Evolutionary conservation across 2,329 filamentous ascomycete species (phyloP).

Genomic region (Metarhizium sp.): DNA sequence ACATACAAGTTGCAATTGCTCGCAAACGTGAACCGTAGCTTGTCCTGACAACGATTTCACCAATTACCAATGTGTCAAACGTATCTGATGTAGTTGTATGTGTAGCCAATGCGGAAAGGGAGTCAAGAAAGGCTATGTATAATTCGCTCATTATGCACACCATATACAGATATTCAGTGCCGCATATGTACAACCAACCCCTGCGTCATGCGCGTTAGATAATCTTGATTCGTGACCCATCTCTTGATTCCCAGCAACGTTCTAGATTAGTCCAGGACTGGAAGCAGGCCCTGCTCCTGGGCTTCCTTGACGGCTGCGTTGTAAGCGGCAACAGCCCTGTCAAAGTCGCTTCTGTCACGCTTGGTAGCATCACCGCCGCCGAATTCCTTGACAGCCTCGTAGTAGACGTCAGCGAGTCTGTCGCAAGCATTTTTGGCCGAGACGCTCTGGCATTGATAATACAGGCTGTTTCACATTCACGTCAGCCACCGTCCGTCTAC

Average conservation of each 20-base stretch:
- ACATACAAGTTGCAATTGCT: no score
- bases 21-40: no score
- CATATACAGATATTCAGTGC: no score
- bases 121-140: no score
- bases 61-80: no score
- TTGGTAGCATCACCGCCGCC: slow-evolving; percentile 24
- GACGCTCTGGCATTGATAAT: slow-evolving; percentile 23
- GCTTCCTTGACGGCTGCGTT: slow-evolving; percentile 25
- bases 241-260: not conserved
- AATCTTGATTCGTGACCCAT: not conserved
- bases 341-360: slow-evolving; percentile 21
- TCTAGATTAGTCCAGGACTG: slow-evolving; percentile 5
- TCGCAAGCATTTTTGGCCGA: slow-evolving; percentile 17
- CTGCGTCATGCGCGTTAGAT: no score
- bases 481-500: not conserved
- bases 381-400: slow-evolving; percentile 26
- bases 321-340: slow-evolving; percentile 24
- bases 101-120: no score
- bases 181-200: no score
- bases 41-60: no score
- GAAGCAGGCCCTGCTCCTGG: slow-evolving; percentile 22
- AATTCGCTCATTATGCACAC: no score
- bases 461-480: slow-evolving; percentile 16
- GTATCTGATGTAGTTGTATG: no score
- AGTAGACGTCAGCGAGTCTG: slow-evolving; percentile 30